phyloP scores from a whole-genome alignment of 441 rosid genomes.

The Pelargonium hybrid region DNA sequence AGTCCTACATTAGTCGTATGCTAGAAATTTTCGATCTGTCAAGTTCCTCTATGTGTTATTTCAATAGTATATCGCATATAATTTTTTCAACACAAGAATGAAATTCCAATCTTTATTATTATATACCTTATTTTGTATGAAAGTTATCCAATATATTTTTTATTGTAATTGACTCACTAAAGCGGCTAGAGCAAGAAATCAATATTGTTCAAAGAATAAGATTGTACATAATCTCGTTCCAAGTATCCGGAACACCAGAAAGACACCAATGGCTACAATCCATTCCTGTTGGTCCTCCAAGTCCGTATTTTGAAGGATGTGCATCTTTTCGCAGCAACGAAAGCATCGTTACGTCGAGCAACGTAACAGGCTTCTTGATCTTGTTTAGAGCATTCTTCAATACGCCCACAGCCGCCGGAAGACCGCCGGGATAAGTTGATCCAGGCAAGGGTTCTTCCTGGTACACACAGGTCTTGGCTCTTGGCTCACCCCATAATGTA shows the following conservation, averaged over 20 bases:
- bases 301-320: slow-evolving; percentile 69
- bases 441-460: slow-evolving; percentile 50
- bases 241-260: slow-evolving; percentile 83
- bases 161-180: too few species aligned
- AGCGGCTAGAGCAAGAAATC: background rate
- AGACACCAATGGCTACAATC: slow-evolving; percentile 98
- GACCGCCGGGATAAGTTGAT: slow-evolving; percentile 59
- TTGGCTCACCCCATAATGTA: slow-evolving; percentile 51
- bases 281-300: slow-evolving; percentile 32
- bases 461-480: slow-evolving; percentile 47
- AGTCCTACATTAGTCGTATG: too few species aligned
- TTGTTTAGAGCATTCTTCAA: slow-evolving; percentile 42
- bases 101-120: too few species aligned
- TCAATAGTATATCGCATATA: too few species aligned
- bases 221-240: slow-evolving; percentile 70
- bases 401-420: slow-evolving; percentile 53
- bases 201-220: background rate
- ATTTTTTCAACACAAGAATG: too few species aligned
- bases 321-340: slow-evolving; percentile 76
- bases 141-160: too few species aligned
- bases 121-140: too few species aligned
- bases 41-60: too few species aligned
- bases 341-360: slow-evolving; percentile 61
- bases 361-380: slow-evolving; percentile 42
- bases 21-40: too few species aligned